A percentile compares a stretch with the other conserved stretches of the same genome.
Evolutionary conservation across 176 grass and related monocot genomes (phyloP).

Genomic region (Carex cristatella): DNA sequence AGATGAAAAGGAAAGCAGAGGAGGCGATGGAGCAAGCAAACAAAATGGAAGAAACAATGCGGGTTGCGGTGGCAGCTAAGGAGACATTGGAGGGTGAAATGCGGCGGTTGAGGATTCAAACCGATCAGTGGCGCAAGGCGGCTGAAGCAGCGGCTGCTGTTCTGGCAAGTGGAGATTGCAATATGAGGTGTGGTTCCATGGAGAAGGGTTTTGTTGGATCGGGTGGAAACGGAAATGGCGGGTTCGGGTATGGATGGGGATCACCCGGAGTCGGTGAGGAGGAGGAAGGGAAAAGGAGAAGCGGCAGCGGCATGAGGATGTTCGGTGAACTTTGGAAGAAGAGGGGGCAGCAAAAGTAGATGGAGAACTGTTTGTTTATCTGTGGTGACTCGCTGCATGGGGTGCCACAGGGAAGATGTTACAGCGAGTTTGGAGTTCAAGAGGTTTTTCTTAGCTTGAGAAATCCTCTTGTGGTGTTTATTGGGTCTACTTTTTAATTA

Average conservation of each 20-base stretch:
- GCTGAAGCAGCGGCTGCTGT: conserved; percentile 69
- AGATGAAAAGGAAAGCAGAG: conserved; percentile 41
- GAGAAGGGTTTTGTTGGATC: conserved; percentile 20
- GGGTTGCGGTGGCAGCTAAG: conserved; percentile 44
- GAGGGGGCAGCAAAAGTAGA: conserved; percentile 44
- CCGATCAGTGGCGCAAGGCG: conserved; percentile 90
- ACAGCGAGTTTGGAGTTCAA: not conserved
- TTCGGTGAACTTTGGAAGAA: conserved; percentile 97
- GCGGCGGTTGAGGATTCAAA: conserved; percentile 77
- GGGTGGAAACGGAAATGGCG: conserved; percentile 35
- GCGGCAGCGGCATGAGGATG: conserved; percentile 63
- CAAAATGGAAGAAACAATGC: conserved; percentile 34
- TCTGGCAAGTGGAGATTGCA: conserved; percentile 42
- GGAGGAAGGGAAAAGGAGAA: conserved; percentile 54
- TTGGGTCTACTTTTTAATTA: conserved; percentile 16
- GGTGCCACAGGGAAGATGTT: not conserved
- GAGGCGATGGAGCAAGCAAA: conserved; percentile 11
- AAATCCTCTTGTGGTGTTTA: conserved; percentile 19
- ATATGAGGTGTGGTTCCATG: conserved; percentile 12
- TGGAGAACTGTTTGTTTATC: not conserved
- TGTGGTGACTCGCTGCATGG: not conserved
- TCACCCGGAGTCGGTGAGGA: conserved; percentile 50
- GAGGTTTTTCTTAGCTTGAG: conserved; percentile 27
- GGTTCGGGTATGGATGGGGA: conserved; percentile 41
- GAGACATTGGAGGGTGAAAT: conserved; percentile 61